phyloP scores from a whole-genome alignment of 2,329 filamentous ascomycete species.

The Catunica adiposa region DNA sequence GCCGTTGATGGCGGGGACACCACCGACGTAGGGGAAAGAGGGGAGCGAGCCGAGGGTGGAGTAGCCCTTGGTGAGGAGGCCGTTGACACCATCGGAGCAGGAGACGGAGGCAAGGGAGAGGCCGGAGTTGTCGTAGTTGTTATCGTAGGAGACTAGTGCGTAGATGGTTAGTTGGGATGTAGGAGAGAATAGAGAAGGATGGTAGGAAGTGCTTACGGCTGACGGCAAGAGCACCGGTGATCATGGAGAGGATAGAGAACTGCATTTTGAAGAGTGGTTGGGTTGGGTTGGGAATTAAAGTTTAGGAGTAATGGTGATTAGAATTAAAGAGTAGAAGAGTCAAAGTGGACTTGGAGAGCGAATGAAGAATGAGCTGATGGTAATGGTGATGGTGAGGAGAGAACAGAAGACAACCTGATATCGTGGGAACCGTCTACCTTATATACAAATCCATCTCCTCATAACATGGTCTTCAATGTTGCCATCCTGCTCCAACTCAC shows the following conservation, averaged over 20 bases:
- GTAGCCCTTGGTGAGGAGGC: constrained; percentile 46
- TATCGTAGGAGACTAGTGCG: constrained; percentile 49
- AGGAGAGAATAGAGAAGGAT: not conserved
- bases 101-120: constrained; percentile 40
- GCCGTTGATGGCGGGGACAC: constrained; percentile 31
- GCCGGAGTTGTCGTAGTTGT: constrained; percentile 45
- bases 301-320: constrained; percentile 4
- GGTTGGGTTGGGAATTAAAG: constrained; percentile 2
- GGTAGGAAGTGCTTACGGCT: constrained; percentile 20
- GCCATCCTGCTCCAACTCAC: too few relatives aligned
- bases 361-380: not conserved
- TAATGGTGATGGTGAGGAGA: constrained; percentile 3
- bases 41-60: constrained; percentile 34
- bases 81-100: constrained; percentile 53
- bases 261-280: constrained; percentile 25
- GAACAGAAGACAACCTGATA: not conserved
- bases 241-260: constrained; percentile 25
- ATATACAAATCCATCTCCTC: constrained; percentile 2
- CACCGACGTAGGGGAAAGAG: constrained; percentile 39
- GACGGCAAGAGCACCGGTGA: constrained; percentile 24
- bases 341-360: not conserved
- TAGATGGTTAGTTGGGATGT: not conserved
- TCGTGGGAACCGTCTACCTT: not conserved
- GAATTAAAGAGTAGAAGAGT: not conserved
- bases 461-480: too few relatives aligned